Evolutionary conservation across 2,329 filamentous ascomycete species (phyloP).

Genomic region (Trichoderma guizhouense): DNA sequence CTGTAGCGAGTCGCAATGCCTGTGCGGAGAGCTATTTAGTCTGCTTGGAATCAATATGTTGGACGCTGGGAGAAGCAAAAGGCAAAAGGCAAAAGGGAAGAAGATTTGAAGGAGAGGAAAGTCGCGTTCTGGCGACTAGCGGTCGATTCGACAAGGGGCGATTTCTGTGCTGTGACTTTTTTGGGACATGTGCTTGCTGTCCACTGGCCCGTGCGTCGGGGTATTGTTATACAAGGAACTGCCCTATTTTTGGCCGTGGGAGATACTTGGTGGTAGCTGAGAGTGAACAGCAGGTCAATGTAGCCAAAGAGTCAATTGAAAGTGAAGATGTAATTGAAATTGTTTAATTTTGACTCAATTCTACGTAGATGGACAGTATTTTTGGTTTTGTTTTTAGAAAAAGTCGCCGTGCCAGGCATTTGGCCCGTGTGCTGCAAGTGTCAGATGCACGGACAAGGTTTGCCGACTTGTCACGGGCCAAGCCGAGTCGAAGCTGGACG

Average conservation of each 20-base stretch:
- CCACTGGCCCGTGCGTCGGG: slow-evolving; percentile 1
- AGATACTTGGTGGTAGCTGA: neutral
- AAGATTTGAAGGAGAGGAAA: neutral
- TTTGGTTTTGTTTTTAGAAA: neutral
- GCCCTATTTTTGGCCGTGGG: neutral
- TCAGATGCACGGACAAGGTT: neutral
- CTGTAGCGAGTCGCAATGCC: neutral
- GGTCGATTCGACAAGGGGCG: neutral
- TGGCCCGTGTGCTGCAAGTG: neutral
- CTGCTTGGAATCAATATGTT: neutral
- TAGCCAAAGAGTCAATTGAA: neutral
- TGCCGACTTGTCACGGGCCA: neutral
- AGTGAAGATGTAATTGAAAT: neutral
- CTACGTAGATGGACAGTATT: neutral
- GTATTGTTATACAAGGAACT: neutral
- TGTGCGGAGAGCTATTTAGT: neutral
- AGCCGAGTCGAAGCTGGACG: neutral
- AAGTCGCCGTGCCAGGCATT: neutral
- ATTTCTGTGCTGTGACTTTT: neutral
- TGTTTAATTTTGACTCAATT: neutral
- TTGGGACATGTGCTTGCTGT: neutral
- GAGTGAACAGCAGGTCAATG: neutral
- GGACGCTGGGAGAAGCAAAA: neutral
- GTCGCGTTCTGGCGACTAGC: slow-evolving; percentile 15
- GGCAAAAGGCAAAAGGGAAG: neutral